phyloP scores from a whole-genome alignment of 2,329 filamentous ascomycete genomes.

The Diaporthe caulivora region DNA sequence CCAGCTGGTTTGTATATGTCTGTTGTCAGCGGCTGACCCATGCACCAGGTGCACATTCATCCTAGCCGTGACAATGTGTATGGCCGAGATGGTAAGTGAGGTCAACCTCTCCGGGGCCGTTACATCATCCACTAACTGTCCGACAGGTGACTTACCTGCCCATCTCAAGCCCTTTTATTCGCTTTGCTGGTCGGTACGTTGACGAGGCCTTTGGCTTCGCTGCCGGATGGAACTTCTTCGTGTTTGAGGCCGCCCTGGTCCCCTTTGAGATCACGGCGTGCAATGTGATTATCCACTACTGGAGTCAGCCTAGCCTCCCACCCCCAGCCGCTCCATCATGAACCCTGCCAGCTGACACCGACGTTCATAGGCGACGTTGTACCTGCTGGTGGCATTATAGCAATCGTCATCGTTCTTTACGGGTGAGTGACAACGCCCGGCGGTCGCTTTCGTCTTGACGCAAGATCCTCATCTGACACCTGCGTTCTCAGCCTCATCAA shows the following conservation, averaged over 20 bases:
- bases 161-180: slow-evolving; percentile 83
- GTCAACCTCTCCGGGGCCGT: neutral
- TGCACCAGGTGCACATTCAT: slow-evolving; percentile 65
- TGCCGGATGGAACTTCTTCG: slow-evolving; percentile 80
- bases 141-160: slow-evolving; percentile 73
- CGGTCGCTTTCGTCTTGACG: slow-evolving; percentile 35
- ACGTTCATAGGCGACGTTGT: slow-evolving; percentile 52
- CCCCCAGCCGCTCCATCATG: neutral
- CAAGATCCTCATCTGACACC: neutral
- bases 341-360: neutral
- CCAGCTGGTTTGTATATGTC: neutral
- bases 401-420: slow-evolving; percentile 67
- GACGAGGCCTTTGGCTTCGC: slow-evolving; percentile 82
- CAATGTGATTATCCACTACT: slow-evolving; percentile 73
- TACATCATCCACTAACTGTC: neutral
- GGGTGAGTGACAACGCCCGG: slow-evolving; percentile 45
- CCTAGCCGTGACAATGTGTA: slow-evolving; percentile 69
- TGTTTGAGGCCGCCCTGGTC: slow-evolving; percentile 76
- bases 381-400: slow-evolving; percentile 68
- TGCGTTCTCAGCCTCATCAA: slow-evolving; percentile 45
- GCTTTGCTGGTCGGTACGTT: slow-evolving; percentile 80
- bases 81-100: slow-evolving; percentile 76
- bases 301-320: slow-evolving; percentile 54
- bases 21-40: neutral
- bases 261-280: slow-evolving; percentile 77